Evolutionary conservation across 768 basidiomycete genomes (phyloP).

Genomic region (Termitomyces sp.): DNA sequence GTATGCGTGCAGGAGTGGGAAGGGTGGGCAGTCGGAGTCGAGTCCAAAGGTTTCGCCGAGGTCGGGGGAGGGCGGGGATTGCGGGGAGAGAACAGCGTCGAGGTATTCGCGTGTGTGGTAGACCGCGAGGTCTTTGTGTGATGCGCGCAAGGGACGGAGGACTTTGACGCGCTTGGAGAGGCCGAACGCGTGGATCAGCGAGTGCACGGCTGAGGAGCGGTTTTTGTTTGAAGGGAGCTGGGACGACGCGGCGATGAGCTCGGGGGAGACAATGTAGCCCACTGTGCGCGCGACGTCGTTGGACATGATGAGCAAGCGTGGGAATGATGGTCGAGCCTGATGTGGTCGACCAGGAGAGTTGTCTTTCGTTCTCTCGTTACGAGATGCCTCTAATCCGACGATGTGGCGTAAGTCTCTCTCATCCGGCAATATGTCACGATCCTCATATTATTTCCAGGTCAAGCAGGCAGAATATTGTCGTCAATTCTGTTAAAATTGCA

Average conservation of each 20-base stretch:
- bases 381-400: too few species aligned
- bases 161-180: constrained; percentile 36
- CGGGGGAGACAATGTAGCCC: constrained; percentile 52
- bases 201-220: constrained; percentile 62
- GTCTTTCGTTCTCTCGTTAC: too few species aligned
- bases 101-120: constrained; percentile 77
- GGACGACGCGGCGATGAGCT: constrained; percentile 49
- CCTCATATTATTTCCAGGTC: too few species aligned
- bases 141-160: constrained; percentile 50
- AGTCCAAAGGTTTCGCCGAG: constrained; percentile 26
- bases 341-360: background rate
- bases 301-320: background rate
- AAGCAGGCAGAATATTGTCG: too few species aligned
- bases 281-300: constrained; percentile 13
- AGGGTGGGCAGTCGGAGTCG: constrained; percentile 69
- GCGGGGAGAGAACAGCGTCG: constrained; percentile 41
- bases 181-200: constrained; percentile 48
- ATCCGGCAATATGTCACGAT: too few species aligned
- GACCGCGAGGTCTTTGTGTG: constrained; percentile 45
- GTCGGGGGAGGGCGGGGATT: background rate
- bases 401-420: too few species aligned
- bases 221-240: constrained; percentile 66
- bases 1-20: constrained; percentile 64
- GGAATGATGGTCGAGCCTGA: too few species aligned
- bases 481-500: too few species aligned